Evolutionary conservation across 2,329 filamentous ascomycete genomes (phyloP).

Genomic region (Exophiala calicioides): DNA sequence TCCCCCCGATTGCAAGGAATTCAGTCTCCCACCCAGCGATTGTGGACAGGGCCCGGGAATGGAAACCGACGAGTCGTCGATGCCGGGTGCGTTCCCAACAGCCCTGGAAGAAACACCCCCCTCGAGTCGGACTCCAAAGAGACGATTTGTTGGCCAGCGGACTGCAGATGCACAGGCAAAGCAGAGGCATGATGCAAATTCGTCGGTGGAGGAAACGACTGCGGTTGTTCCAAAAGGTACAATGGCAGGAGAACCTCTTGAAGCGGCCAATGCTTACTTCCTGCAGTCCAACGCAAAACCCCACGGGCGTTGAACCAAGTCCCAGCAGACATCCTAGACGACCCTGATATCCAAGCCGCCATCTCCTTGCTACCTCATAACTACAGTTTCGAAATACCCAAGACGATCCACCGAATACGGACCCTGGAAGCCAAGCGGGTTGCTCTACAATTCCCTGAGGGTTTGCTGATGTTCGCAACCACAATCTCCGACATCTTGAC

Average conservation of each 20-base stretch:
- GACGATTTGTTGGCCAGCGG: constrained; percentile 84
- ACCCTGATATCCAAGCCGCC: constrained; percentile 81
- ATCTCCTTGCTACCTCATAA: constrained; percentile 87
- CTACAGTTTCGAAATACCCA: constrained; percentile 98
- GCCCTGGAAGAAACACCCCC: constrained; percentile 8
- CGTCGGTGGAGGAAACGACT: constrained; percentile 67
- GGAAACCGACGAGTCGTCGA: constrained; percentile 34
- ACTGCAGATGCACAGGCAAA: constrained; percentile 60
- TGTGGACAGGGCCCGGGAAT: constrained; percentile 47
- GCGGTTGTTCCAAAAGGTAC: constrained; percentile 43
- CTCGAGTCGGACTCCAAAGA: constrained; percentile 68
- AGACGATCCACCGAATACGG: constrained; percentile 93
- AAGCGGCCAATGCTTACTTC: constrained; percentile 4
- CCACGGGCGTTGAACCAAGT: constrained; percentile 88
- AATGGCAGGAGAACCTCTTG: constrained; percentile 2
- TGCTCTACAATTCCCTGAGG: constrained; percentile 96
- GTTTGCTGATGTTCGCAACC: constrained; percentile 89
- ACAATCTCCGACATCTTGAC: constrained; percentile 96
- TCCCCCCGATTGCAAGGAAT: too few relatives aligned
- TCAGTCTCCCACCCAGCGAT: background rate
- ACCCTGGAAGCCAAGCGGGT: constrained; percentile 76
- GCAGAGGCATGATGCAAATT: constrained; percentile 64
- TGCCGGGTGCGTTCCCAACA: constrained; percentile 30
- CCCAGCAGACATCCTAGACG: constrained; percentile 79
- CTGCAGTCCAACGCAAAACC: constrained; percentile 65